phyloP scores from a whole-genome alignment of 768 basidiomycete species.

The Kwoniella newhampshirensis region DNA sequence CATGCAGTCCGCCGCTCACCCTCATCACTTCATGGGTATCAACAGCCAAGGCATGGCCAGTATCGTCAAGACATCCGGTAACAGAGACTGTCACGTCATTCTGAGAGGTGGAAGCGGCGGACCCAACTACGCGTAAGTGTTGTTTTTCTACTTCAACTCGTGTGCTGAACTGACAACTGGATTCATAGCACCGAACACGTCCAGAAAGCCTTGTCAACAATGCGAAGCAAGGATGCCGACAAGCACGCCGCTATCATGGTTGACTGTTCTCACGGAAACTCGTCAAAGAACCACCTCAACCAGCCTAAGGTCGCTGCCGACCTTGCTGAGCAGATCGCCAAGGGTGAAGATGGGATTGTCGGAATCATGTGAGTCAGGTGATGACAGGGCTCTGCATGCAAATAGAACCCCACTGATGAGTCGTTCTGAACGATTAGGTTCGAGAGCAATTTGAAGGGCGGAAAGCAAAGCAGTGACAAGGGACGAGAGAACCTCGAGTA shows the following conservation, averaged over 20 bases:
- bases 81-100: conserved; percentile 88
- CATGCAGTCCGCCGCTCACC: conserved; percentile 85
- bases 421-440: conserved; percentile 62
- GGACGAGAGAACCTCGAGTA: conserved; percentile 45
- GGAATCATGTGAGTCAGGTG: conserved; percentile 39
- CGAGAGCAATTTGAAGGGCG: conserved; percentile 73
- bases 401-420: not conserved
- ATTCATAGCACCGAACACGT: conserved; percentile 44
- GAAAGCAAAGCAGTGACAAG: conserved; percentile 50
- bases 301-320: conserved; percentile 87
- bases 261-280: conserved; percentile 96
- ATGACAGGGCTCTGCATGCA: not conserved
- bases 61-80: conserved; percentile 85
- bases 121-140: conserved; percentile 72
- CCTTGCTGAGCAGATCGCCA: conserved; percentile 63
- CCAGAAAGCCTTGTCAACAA: conserved; percentile 38
- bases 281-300: conserved; percentile 82
- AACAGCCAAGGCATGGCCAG: conserved; percentile 68
- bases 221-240: conserved; percentile 42
- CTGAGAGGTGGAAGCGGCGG: conserved; percentile 88
- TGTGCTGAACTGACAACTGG: not conserved
- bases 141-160: not conserved
- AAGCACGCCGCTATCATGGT: conserved; percentile 66
- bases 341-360: conserved; percentile 39
- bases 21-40: conserved; percentile 90